Evolutionary conservation across 352 stramenopile genomes (phyloP).

Genomic region (Pythium scleroteichum): DNA sequence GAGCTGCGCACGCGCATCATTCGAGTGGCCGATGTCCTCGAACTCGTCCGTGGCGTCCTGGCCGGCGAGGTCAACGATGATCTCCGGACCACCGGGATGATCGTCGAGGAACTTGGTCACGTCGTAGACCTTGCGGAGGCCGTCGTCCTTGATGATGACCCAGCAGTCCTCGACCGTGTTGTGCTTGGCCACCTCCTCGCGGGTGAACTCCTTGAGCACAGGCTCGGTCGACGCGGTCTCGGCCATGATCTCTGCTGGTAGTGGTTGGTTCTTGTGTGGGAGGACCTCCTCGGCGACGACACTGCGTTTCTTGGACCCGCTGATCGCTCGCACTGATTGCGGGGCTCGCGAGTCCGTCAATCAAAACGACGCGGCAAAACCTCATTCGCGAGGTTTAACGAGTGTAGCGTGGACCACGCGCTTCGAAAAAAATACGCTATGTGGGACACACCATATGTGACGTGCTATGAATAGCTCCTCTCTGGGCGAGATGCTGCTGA

Average conservation of each 20-base stretch:
- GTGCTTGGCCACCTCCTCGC: conserved; percentile 92
- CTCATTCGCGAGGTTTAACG: conserved; percentile 5
- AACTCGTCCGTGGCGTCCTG: conserved; percentile 93
- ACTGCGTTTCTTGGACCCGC: conserved; percentile 18
- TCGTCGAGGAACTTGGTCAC: conserved; percentile 98
- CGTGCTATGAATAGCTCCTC: conserved; percentile 19
- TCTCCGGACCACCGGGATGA: conserved; percentile 98
- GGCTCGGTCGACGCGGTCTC: conserved; percentile 4
- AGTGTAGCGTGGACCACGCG: no score
- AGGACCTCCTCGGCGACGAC: neutral
- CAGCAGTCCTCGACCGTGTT: conserved; percentile 82
- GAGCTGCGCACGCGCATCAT: conserved; percentile 93
- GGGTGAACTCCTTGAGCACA: conserved; percentile 84
- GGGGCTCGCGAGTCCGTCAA: conserved; percentile 6
- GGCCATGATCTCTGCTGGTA: neutral
- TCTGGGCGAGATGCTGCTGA: neutral
- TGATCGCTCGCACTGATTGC: conserved; percentile 14
- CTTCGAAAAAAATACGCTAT: no score
- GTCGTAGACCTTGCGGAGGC: conserved; percentile 95
- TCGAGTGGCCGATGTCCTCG: conserved; percentile 98
- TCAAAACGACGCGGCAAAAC: conserved; percentile 1
- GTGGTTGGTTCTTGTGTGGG: conserved; percentile 6
- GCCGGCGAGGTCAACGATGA: conserved; percentile 95
- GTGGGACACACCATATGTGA: no score
- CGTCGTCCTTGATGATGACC: conserved; percentile 78